phyloP scores from a whole-genome alignment of 192 early-diverging fungal genomes.

The Lobulomyces angularis region DNA sequence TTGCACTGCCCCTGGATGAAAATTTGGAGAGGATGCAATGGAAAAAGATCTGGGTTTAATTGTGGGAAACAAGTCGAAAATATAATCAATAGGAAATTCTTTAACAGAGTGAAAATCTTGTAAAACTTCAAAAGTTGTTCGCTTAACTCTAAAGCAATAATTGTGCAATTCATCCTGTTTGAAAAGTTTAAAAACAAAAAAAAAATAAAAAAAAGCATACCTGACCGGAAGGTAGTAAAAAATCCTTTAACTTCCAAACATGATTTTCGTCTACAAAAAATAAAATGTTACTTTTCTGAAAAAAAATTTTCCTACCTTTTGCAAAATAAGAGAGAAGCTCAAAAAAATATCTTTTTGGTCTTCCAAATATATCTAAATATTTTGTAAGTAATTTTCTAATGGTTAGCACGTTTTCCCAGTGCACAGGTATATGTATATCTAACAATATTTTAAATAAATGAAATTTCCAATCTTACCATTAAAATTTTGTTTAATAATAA shows the following conservation, averaged over 20 bases:
- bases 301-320: constrained; percentile 22
- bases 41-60: constrained; percentile 75
- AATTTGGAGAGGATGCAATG: constrained; percentile 57
- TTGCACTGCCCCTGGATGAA: constrained; percentile 41
- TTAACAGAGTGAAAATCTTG: constrained; percentile 65
- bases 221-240: constrained; percentile 62
- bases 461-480: constrained; percentile 21
- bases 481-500: constrained; percentile 34
- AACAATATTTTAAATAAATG: not conserved
- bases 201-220: constrained; percentile 8
- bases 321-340: constrained; percentile 75
- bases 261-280: constrained; percentile 55
- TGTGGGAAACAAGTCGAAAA: constrained; percentile 72
- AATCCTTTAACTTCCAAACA: constrained; percentile 69
- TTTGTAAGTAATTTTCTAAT: constrained; percentile 61
- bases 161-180: constrained; percentile 70
- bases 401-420: constrained; percentile 42
- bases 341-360: constrained; percentile 84
- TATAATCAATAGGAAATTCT: constrained; percentile 61
- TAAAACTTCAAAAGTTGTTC: constrained; percentile 75
- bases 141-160: constrained; percentile 67
- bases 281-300: no score
- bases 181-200: constrained; percentile 4
- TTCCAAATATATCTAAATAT: constrained; percentile 73
- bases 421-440: constrained; percentile 37